A percentile compares a stretch with the other conserved stretches of the same genome.
phyloP scores from a whole-genome alignment of 129 eudicot species.

The Flaveria ramosissima region DNA sequence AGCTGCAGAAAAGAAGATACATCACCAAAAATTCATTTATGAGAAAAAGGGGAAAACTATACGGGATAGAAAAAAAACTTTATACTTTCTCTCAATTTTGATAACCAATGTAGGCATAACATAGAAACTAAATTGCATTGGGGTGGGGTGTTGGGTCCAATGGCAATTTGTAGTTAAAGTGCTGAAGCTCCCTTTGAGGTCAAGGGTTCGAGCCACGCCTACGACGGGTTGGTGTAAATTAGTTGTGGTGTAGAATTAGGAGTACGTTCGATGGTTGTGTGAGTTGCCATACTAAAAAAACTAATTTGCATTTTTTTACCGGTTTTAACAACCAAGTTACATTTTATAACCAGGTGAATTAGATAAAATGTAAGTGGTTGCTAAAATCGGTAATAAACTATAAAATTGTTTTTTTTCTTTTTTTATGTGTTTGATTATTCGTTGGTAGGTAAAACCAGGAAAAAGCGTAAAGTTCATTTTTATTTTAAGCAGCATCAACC shows the following conservation, averaged over 20 bases:
- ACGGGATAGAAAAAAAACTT: neutral
- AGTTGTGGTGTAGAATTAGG: too few relatives aligned
- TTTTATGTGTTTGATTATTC: neutral
- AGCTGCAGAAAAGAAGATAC: constrained; percentile 52
- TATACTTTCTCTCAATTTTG: neutral
- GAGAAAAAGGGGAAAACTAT: neutral
- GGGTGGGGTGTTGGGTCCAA: too few relatives aligned
- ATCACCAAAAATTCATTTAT: neutral
- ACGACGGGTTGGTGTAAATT: too few relatives aligned
- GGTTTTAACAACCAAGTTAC: neutral
- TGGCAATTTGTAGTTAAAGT: too few relatives aligned
- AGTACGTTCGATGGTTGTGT: too few relatives aligned
- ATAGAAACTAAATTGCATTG: neutral
- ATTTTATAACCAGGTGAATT: neutral
- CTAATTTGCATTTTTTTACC: neutral
- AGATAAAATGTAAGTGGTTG: neutral
- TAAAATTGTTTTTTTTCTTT: neutral
- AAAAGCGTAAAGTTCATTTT: neutral
- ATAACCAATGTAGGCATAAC: neutral
- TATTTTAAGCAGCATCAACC: neutral
- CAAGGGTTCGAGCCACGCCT: too few relatives aligned
- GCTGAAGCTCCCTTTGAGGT: too few relatives aligned
- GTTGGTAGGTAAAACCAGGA: neutral
- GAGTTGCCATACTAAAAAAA: neutral
- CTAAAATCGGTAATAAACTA: neutral